A percentile compares a stretch with the other conserved stretches of the same genome.
phyloP scores from a whole-genome alignment of 2,329 filamentous ascomycete species.

The Colletotrichum australisinense region DNA sequence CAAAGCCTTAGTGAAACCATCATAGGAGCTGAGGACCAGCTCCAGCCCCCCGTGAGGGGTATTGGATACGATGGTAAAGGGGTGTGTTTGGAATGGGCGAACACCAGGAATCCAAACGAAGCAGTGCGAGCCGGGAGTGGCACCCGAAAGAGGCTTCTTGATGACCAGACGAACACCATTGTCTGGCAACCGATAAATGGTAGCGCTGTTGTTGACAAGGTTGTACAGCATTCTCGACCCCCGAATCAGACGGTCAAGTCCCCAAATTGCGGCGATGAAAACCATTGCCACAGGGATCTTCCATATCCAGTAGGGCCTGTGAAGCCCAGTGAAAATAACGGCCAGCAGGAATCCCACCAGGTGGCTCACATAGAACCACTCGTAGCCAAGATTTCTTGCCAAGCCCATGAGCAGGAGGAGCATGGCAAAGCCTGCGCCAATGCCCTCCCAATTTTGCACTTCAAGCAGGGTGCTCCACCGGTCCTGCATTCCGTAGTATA shows the following conservation, averaged over 20 bases:
- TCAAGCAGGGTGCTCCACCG: background rate
- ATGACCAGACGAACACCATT: constrained; percentile 44
- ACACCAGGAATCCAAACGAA: constrained; percentile 49
- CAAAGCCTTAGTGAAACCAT: constrained; percentile 69
- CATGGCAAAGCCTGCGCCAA: constrained; percentile 43
- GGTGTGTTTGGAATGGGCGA: constrained; percentile 49
- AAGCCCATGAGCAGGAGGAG: constrained; percentile 41
- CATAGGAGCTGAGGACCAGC: constrained; percentile 66
- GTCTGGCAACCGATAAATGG: constrained; percentile 44
- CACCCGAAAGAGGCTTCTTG: constrained; percentile 41
- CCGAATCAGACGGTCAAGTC: constrained; percentile 42
- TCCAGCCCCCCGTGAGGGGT: constrained; percentile 60
- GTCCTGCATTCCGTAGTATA: background rate
- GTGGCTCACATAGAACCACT: constrained; percentile 48
- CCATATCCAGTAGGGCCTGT: constrained; percentile 47
- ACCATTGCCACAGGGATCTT: constrained; percentile 50
- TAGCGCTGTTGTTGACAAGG: constrained; percentile 45
- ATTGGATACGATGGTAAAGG: constrained; percentile 43
- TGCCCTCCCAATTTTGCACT: constrained; percentile 42
- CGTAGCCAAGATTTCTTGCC: constrained; percentile 42
- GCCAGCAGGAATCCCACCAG: constrained; percentile 45
- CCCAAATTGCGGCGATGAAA: constrained; percentile 45
- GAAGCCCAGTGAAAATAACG: constrained; percentile 47
- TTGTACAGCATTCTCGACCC: constrained; percentile 40
- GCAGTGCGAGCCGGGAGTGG: constrained; percentile 49